These are phyloP conservation scores for Elaeis guineensis DNA, from an alignment of 176 grass and related monocot genomes.

Conservation along the genomic window DNA sequence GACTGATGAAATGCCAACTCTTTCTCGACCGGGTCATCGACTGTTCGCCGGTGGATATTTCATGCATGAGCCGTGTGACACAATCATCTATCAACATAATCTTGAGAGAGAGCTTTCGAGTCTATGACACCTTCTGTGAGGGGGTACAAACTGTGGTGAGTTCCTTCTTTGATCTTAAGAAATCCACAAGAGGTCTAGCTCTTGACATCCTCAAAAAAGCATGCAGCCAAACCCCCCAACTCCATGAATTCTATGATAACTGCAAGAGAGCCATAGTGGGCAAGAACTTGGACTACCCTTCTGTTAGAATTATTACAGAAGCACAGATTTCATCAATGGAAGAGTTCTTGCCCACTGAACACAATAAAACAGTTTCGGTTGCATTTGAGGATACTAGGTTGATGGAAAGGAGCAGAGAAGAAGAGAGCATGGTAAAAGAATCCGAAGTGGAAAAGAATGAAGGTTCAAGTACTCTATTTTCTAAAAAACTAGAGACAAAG, in stretches of 20 bases:
- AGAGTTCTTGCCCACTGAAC: background rate
- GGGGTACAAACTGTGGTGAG: conserved; percentile 34
- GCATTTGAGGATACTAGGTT: background rate
- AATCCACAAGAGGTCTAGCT: conserved; percentile 24
- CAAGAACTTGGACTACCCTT: conserved; percentile 67
- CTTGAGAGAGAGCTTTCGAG: conserved; percentile 85
- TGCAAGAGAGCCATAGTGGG: conserved; percentile 49
- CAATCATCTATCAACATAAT: conserved; percentile 63
- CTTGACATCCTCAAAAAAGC: conserved; percentile 63
- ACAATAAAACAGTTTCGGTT: background rate
- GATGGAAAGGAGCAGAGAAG: background rate
- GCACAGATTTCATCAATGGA: conserved; percentile 34
- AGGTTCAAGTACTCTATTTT: background rate
- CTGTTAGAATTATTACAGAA: conserved; percentile 55
- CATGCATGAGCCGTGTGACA: conserved; percentile 22
- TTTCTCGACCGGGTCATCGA: conserved; percentile 75
- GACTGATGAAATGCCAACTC: conserved; percentile 57
- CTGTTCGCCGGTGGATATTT: conserved; percentile 41
- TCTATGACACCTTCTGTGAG: conserved; percentile 56
- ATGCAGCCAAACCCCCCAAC: conserved; percentile 45
- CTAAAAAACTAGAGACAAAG: conserved; percentile 36
- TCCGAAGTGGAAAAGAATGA: background rate
- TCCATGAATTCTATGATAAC: conserved; percentile 80
- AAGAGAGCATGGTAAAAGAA: background rate
- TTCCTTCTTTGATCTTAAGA: conserved; percentile 17